Percentiles rank a stretch among this genome's conserved stretches.
These are phyloP conservation scores for Leccinum variicolor DNA, from an alignment of 768 basidiomycete genomes.

Conservation along the genomic window DNA sequence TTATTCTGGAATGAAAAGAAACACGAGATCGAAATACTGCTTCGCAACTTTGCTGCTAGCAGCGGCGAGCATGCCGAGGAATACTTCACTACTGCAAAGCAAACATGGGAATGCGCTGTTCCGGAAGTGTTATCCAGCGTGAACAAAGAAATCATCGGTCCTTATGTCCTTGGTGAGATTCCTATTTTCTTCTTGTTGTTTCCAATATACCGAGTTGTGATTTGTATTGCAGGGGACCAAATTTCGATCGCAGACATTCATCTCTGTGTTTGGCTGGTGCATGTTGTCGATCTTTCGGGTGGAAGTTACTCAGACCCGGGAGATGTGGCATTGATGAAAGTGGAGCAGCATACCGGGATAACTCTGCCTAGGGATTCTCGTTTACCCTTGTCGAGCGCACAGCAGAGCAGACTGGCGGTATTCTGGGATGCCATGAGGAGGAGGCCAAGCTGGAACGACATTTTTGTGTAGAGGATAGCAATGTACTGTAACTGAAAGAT, in stretches of 20 bases:
- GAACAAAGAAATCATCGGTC: constrained; percentile 58
- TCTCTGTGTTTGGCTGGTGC: constrained; percentile 70
- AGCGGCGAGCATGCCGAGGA: constrained; percentile 40
- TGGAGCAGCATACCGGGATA: constrained; percentile 49
- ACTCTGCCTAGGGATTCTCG: constrained; percentile 42
- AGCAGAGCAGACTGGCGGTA: constrained; percentile 51
- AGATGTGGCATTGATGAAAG: constrained; percentile 42
- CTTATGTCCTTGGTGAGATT: constrained; percentile 60
- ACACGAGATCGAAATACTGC: constrained; percentile 38
- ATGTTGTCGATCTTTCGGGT: constrained; percentile 56
- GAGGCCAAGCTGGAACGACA: constrained; percentile 68
- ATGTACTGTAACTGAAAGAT: background rate
- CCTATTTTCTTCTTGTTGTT: background rate
- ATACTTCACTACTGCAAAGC: constrained; percentile 48
- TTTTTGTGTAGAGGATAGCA: constrained; percentile 36
- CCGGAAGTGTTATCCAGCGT: constrained; percentile 45
- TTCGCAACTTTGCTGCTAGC: constrained; percentile 48
- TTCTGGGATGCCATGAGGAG: constrained; percentile 72
- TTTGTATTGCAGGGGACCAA: constrained; percentile 65
- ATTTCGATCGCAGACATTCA: constrained; percentile 80
- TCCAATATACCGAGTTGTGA: background rate
- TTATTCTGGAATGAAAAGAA: constrained; percentile 60
- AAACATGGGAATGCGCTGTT: constrained; percentile 52
- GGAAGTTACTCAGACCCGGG: constrained; percentile 52
- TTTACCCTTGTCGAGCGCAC: constrained; percentile 1